Base-by-base conservation (phyloP, 1,284 basidiomycete species). In the Sphaerobolus stellatus region DNA sequence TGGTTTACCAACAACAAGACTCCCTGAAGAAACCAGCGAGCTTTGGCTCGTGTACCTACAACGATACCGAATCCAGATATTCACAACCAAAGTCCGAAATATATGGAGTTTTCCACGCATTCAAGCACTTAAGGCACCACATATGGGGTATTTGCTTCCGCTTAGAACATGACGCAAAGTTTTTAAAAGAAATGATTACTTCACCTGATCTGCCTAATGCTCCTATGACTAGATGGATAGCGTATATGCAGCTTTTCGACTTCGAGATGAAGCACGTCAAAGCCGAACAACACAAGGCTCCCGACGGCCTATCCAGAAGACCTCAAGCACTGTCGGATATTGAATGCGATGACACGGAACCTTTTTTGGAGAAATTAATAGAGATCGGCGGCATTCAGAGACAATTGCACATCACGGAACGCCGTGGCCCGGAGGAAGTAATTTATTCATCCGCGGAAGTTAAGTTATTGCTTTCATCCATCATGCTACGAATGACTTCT, bases 1-100 rank as follows among this genome's bases (percentile, higher is more conserved):
- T 66, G 13, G 61, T 73, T 2, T 57, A 51, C 4, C 73, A 76
- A 54, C 48, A 60, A 70, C 36, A 40, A 50, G 0, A 45, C 61
- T 3, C 56, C 66, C 4, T 49, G 58, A 3, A 18, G 57, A 1
- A 63, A 63, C 65, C 61, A 8, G 58, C 62, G 0, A 41, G 63
- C 6, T 75, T 66, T 52, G 69, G 71, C 0, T n/a, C 56, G 13
- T 70, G 78, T 8, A 65, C 67, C 0, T 66, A 69, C 52, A 74
- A 70, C 43, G 66, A 74, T 0, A 24, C 62, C 0, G 72, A 80
- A 57, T 50, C 62, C 0, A 38, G 61, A 0, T 78, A 74, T 51
- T 76, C 70, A 0, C 75, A 78, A 48, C 60, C 73, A 0, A 78
- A 78, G 54, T 53, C 73, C 2, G 71, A 78, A 47, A 52, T 79